Evolutionary conservation across 305 asterid genomes (phyloP), one percentile per base, ranked within the genome.

Genomic region (Ilex paraguariensis): DNA sequence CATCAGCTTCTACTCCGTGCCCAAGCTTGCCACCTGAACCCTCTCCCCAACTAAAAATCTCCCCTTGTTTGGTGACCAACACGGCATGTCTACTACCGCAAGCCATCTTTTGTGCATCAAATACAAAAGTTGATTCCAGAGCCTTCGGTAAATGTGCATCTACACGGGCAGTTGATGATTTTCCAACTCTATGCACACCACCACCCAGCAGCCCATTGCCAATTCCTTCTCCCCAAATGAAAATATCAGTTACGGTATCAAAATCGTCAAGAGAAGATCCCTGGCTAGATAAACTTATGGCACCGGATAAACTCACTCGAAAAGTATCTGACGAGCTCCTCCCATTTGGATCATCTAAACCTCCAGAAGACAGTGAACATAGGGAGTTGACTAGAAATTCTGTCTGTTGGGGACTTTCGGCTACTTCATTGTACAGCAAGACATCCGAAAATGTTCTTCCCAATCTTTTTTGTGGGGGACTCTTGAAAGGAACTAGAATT

Each of bases 11-110:
- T n/a, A 76, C 70, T 61, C 95, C 95, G 73, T 87, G 95, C 61
- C 95, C 95, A 51, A 87, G 85, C 71, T 70, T 73, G 44, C 95
- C 93, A 72, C 87, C 79, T 8, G 79, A 78, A 51, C 81, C 87
- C 64, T 79, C 87, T 54, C 95, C 95, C 95, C 95, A 87, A 64
- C 87, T 83, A 64, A 79, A 85, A 44, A 75, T 67, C 57, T 79
- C 83, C 30, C 95, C 90, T 61, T 78, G 85, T 76, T 77, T 85
- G 53, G 87, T 82, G 73, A 83, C 65, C 59, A 85, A 56, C 36
- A 75, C 73, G 65, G 88, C 87, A 72, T 87, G 93, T 62, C 72
- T 70, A 30, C 80, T 72, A 45, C 95, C 95, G 68, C 87, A 83
- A 67, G 84, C 75, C 68, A 87, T 72, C 63, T 59, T 66, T 65